Base-by-base conservation (phyloP, 164 flowering plant genomes). In the Nymphaea colorata region DNA sequence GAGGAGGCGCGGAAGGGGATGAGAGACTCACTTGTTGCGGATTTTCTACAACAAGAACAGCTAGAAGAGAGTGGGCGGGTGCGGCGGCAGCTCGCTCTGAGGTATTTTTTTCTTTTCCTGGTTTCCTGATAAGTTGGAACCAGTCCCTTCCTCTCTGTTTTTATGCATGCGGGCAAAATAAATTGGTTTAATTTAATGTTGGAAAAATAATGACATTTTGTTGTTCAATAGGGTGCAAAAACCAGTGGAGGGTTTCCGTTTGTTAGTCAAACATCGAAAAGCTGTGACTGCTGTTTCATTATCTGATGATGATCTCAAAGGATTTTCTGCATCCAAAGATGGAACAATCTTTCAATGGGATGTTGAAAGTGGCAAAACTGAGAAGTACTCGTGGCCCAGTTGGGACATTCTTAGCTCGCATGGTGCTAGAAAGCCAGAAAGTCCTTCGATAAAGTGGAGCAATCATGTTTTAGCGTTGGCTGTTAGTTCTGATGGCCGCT, bases 321-420 rank as follows among this genome's bases (percentile, higher is more conserved):
- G 98, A 7, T 90, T 85, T 80, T 92, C 99, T 51, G 92, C 97
- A 66, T 90, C 99, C 41, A 95, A 95, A 75, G 97, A 90, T 86
- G 99, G 99, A 18, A 78, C 75, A 14, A 89, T 95, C 69, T 5
- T 82, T 63, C 88, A 89, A 4, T 95, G 99, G 98, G 98, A 95
- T 78, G 85, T 95, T 18, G 83, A 82, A 3, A 82, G 78, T 79
- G 96, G 99, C 59, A 87, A 85, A 76, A 4, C 75, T 67, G 96
- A 82, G 64, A 92, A 81, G 73, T 95, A 90, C 64, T 2, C 45
- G 4, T 95, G 98, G 98, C 98, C 99, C 42, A 78, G 67, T 67
- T 86, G 82, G 25, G 89, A 82, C 62, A 71, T 77, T 44, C 65
- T 95, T 66, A 86, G 68, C 71, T 82, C 90, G 2, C 97, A 89